These are phyloP conservation scores for Mercurialis annua DNA, from an alignment of 345 rosid genomes.

Conservation along the genomic window DNA sequence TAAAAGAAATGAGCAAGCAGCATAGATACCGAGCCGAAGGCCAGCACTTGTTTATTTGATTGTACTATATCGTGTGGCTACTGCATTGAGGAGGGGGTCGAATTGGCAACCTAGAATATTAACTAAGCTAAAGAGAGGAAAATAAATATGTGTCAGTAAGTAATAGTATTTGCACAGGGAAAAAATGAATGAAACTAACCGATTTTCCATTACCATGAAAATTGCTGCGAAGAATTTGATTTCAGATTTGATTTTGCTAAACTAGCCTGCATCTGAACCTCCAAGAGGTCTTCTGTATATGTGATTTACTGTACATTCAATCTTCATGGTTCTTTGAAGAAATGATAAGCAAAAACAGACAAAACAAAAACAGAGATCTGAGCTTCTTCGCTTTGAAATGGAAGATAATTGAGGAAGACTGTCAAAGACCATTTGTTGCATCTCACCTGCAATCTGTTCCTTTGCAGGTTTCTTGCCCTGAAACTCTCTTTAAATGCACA, in stretches of 20 bases:
- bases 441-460: constrained; percentile 46
- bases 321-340: background rate
- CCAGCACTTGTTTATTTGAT: too few relatives aligned
- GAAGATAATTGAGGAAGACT: constrained; percentile 74
- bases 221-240: background rate
- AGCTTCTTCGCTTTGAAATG: constrained; percentile 14
- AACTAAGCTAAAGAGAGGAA: background rate
- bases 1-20: background rate
- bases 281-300: background rate
- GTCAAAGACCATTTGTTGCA: constrained; percentile 75
- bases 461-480: constrained; percentile 19
- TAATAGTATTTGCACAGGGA: background rate
- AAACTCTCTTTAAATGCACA: constrained; percentile 15
- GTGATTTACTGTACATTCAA: background rate
- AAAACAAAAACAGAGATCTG: background rate
- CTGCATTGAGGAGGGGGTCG: background rate
- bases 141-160: too few relatives aligned
- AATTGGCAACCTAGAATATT: background rate
- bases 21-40: too few relatives aligned
- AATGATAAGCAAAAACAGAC: too few relatives aligned
- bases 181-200: background rate
- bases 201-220: background rate
- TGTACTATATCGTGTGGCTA: background rate
- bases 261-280: background rate
- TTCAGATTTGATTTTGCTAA: background rate